These are phyloP conservation scores for Chenopodium formosanum DNA, from an alignment of 148 eudicot species.

Conservation along the genomic window DNA sequence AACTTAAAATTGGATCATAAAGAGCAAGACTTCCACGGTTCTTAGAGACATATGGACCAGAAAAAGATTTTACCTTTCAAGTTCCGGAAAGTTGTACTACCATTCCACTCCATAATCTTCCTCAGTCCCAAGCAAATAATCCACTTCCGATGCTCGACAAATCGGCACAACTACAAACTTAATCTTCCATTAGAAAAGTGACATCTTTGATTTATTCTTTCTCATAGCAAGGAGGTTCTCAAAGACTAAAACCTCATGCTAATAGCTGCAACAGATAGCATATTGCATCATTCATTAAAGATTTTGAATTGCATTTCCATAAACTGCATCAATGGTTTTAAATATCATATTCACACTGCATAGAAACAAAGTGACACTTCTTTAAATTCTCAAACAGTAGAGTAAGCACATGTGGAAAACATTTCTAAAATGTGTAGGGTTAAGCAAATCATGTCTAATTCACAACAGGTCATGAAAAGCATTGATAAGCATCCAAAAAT, in stretches of 20 bases:
- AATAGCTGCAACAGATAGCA: not conserved
- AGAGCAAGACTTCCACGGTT: not conserved
- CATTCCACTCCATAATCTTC: slow-evolving; percentile 57
- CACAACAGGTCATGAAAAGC: not conserved
- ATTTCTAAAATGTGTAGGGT: not conserved
- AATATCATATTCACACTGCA: not conserved
- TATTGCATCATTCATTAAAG: not conserved
- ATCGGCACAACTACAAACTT: not conserved
- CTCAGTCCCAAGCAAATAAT: not conserved
- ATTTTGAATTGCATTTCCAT: not conserved
- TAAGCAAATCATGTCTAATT: not conserved
- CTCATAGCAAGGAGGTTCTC: not conserved
- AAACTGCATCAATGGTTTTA: not conserved
- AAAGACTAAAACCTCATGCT: not conserved
- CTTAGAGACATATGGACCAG: not conserved
- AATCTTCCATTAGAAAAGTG: slow-evolving; percentile 1
- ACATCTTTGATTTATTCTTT: not conserved
- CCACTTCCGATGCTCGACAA: slow-evolving; percentile 1
- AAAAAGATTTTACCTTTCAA: slow-evolving; percentile 42
- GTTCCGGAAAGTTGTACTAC: slow-evolving; percentile 42
- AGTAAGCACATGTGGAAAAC: not conserved
- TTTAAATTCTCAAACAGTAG: not conserved
- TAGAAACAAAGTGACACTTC: not conserved
- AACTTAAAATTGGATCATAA: not conserved
- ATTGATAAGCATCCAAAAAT: not conserved